A percentile compares a stretch with the other conserved stretches of the same genome.
phyloP scores from a whole-genome alignment of 805 yeast genomes.

The Suhomyces sp. region DNA sequence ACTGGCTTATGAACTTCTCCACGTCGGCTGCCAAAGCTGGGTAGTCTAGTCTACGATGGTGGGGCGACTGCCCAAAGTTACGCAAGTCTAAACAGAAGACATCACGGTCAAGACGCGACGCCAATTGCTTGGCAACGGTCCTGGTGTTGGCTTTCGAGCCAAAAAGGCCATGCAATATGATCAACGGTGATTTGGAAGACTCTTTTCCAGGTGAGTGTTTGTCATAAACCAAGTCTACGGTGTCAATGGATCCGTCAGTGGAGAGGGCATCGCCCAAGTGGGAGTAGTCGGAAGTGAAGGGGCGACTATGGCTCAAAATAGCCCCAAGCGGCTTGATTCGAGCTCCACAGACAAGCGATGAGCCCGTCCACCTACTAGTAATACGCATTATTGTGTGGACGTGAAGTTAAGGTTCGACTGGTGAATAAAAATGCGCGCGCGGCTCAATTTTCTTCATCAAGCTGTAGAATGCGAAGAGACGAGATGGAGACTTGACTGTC shows the following conservation, averaged over 20 bases:
- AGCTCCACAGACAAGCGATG: background rate
- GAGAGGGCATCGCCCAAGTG: slow-evolving; percentile 9
- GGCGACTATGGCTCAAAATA: background rate
- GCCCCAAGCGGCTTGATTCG: background rate
- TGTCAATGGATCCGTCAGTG: slow-evolving; percentile 29
- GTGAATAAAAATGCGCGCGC: background rate
- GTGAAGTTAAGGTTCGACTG: background rate
- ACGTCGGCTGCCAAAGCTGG: slow-evolving; percentile 83
- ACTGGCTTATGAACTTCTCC: slow-evolving; percentile 59
- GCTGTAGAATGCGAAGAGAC: too few species aligned
- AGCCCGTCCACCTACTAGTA: background rate
- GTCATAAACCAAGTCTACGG: slow-evolving; percentile 58
- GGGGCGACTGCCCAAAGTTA: slow-evolving; percentile 94
- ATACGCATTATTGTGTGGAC: background rate
- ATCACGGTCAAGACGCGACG: slow-evolving; percentile 47
- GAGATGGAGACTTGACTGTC: too few species aligned
- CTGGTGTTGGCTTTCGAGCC: slow-evolving; percentile 83
- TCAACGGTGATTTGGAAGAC: slow-evolving; percentile 52
- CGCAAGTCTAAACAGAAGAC: slow-evolving; percentile 75
- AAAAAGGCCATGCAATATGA: slow-evolving; percentile 85
- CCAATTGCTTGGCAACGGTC: slow-evolving; percentile 64
- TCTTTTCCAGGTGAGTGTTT: slow-evolving; percentile 31
- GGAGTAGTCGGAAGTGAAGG: background rate
- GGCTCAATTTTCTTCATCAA: background rate
- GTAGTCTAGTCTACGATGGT: slow-evolving; percentile 66